Conservation (phyloP, 2,329 filamentous ascomycete species). For the Knufia petricola region DNA sequence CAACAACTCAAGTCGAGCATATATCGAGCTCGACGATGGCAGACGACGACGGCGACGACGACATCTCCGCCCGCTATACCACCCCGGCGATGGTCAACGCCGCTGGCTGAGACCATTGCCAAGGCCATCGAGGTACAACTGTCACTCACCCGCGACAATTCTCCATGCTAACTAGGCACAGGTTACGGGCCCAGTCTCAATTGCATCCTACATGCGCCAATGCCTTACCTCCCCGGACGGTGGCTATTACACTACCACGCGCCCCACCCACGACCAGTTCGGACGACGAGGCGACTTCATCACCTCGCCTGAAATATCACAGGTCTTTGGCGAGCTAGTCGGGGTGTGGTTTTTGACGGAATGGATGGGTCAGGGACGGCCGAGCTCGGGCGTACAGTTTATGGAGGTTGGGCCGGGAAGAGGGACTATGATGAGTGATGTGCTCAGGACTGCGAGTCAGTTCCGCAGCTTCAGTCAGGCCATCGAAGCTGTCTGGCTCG, state of each 20-base stretch:
- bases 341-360: slow-evolving; percentile 93
- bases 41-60: not conserved
- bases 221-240: slow-evolving; percentile 83
- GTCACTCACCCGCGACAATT: not conserved
- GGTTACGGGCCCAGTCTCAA: slow-evolving; percentile 80
- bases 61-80: slow-evolving; percentile 16
- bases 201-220: slow-evolving; percentile 97
- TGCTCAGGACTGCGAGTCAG: slow-evolving; percentile 73
- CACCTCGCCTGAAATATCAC: slow-evolving; percentile 93
- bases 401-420: slow-evolving; percentile 91
- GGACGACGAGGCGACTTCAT: slow-evolving; percentile 92
- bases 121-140: slow-evolving; percentile 81
- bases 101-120: slow-evolving; percentile 74
- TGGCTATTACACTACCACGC: slow-evolving; percentile 82
- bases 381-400: slow-evolving; percentile 65
- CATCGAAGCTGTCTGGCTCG: slow-evolving; percentile 81
- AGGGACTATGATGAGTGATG: slow-evolving; percentile 94
- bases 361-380: slow-evolving; percentile 84
- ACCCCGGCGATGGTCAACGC: slow-evolving; percentile 74
- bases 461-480: slow-evolving; percentile 69
- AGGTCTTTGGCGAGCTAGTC: slow-evolving; percentile 89
- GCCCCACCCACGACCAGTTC: slow-evolving; percentile 65
- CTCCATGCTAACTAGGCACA: slow-evolving; percentile 26
- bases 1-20: not conserved
- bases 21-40: slow-evolving; percentile 5